Base-by-base conservation (phyloP, 2,329 filamentous ascomycete species). In the Rachicladosporium sp. region DNA sequence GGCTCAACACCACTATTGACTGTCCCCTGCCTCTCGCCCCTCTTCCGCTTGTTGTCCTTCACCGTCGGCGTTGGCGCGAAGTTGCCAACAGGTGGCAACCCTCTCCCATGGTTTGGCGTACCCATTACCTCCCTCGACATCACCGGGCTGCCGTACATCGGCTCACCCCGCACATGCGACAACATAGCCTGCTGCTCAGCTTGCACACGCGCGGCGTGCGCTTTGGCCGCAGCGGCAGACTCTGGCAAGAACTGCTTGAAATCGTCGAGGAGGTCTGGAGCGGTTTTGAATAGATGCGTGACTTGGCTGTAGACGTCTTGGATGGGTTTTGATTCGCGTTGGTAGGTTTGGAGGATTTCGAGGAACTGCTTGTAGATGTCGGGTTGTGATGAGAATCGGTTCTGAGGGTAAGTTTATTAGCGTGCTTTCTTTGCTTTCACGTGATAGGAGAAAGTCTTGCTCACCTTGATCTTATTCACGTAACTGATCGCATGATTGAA, bases 401-500 rank as follows among this genome's bases (percentile, higher is more conserved):
- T 98, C 86, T 94, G 47, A n/a, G 23, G 23, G 23, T 27, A 27
- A 6, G 23, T 6, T 27, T 27, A 8, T 27, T 27, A 27, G 23
- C 23, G 23, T 27, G 23, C 6, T 27, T 27, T 27, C 23, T 8
- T 27, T 27, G 23, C 23, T 27, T 27, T 27, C 23, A 27, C 23
- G 23, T 27, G 23, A 8, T 7, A 27, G 23, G 3, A 8, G n/a
- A 10, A 12, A 2, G 13, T 29, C 27, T 15, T 40, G 52, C 73
- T 60, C 66, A 91, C 88, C 80, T 98, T 98, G 55, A 98, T 98
- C 66, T 98, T 98, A 59, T 98, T 98, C 40, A 98, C 91, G 55
- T 98, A 98, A 60, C 88, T 96, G 47, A 98, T 98, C 1, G 91
- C 91, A 64, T 98, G 91, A 58, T 98, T 98, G 62, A 98, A 98